Evolutionary conservation across 2,329 filamentous ascomycete species (phyloP), one percentile per base, ranked within the genome.

Genomic region (Paracamarosporium sp.): DNA sequence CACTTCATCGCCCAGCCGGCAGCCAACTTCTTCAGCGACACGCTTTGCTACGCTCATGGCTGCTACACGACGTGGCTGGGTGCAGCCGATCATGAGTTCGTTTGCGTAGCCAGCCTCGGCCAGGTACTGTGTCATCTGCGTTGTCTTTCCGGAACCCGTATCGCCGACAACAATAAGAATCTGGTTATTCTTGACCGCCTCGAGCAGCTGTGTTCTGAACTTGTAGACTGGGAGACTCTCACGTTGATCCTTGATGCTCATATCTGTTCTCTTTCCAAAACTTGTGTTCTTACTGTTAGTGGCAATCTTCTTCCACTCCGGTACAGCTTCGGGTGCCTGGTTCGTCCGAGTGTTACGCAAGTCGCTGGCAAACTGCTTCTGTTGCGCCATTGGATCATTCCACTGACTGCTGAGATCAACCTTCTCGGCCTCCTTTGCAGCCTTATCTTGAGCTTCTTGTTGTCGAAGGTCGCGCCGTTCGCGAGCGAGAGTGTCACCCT

Each of bases 11-110:
- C 95, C 95, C 25, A 99, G 85, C 58, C 85, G 88, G 65, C 97
- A 94, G 74, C 98, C 95, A 85, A 99, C 90, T 80, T 99, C 95
- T 73, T 97, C 88, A 27, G 96, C 93, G 30, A 99, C 95, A 90
- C 95, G 94, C 80, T 98, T 92, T 33, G 95, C 95, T 17, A 99
- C 95, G 45, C 93, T 97, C 93, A 97, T 99, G 71, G 95, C 95
- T 58, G 96, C 95, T 54, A 99, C 95, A 86, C 95, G 91, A 77
- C 96, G 90, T 62, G 95, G 95, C 67, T 99, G 95, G 0, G 96
- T 99, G 74, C 95, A 99, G 1, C 95, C 95, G 45, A 99, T 95
- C 57, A 97, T 90, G 30, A 93, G 92, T 56, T 90, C 81, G 64
- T 96, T 91, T 1, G 89, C 90, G 70, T 96, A 97, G 0, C 95